Base-by-base conservation (phyloP, 2,329 filamentous ascomycete genomes). In the Nothophoma quercina region DNA sequence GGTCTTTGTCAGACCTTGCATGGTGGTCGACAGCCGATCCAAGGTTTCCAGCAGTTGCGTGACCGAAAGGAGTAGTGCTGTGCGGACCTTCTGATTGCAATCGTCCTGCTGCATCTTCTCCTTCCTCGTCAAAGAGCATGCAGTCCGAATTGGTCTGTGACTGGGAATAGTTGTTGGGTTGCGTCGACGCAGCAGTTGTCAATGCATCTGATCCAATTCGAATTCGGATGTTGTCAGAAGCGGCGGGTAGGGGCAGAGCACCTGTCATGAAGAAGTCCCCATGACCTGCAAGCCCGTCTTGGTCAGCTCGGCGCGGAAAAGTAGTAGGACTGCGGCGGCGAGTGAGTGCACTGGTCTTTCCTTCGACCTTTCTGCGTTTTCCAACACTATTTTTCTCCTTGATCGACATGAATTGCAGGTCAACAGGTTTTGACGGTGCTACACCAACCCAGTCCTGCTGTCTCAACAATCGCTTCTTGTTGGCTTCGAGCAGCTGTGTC, bases 141-240 rank as follows among this genome's bases (percentile, higher is more conserved):
- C 62, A 46, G 25, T 74, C 70, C 7, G 71, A 72, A 13, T 63
- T 69, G 30, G 55, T 58, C 22, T 54, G 51, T 15, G 56, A 60
- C n/a, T 40, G 45, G 25, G 35, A 36, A 26, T 38, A 49, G 36
- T 41, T 49, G 29, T 46, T 32, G 12, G 39, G 48, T 30, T 57
- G 56, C 33, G 46, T 60, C 32, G 61, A 60, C n/a, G 51, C 58
- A 30, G 56, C 58, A 42, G 58, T 68, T 40, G 62, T 63, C 58
- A 71, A 62, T 50, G 70, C 73, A 56, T 72, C 67, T 44, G 67
- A 67, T 13, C 74, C 73, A 48, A 76, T 72, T 19, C 65, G 69
- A 48, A 76, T 64, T 38, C 57, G 64, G 43, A 76, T 67, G 47
- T 68, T 47, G 8, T 38, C 43, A 48, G 43, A 32, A 33, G 72